Conservation (phyloP, 1,284 basidiomycete species). For the Ceratorhiza oryzae-sativae region DNA sequence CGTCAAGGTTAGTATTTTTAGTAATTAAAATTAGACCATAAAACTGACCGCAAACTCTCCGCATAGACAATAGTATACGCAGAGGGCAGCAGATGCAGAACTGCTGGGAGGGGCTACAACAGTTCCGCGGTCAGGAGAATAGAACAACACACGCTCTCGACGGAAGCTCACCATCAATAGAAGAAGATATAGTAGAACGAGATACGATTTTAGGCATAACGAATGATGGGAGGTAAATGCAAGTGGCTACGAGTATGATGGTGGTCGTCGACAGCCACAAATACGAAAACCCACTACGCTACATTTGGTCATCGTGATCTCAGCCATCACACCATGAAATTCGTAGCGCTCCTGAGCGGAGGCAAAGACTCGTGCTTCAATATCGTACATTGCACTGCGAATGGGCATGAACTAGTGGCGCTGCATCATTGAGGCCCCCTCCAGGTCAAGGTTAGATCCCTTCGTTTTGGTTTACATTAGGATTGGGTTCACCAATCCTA, state of each 20-base stretch:
- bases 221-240: neutral
- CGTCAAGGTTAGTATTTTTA: constrained; percentile 36
- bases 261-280: constrained; percentile 2
- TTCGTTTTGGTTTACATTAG: neutral
- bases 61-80: constrained; percentile 85
- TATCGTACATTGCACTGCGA: constrained; percentile 84
- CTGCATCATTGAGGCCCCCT: constrained; percentile 87
- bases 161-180: constrained; percentile 68
- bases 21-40: neutral
- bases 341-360: constrained; percentile 93
- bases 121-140: constrained; percentile 7
- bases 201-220: constrained; percentile 66
- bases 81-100: constrained; percentile 75
- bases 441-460: constrained; percentile 75
- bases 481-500: constrained; percentile 49
- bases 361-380: constrained; percentile 99
- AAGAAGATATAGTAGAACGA: constrained; percentile 79
- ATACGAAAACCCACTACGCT: constrained; percentile 17
- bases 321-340: constrained; percentile 71
- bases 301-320: neutral
- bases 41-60: constrained; percentile 79
- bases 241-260: constrained; percentile 6
- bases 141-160: constrained; percentile 1
- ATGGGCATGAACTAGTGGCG: constrained; percentile 91
- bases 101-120: constrained; percentile 73